phyloP scores from a whole-genome alignment of 2,329 filamentous ascomycete species.

The Hansfordia pulvinata region DNA sequence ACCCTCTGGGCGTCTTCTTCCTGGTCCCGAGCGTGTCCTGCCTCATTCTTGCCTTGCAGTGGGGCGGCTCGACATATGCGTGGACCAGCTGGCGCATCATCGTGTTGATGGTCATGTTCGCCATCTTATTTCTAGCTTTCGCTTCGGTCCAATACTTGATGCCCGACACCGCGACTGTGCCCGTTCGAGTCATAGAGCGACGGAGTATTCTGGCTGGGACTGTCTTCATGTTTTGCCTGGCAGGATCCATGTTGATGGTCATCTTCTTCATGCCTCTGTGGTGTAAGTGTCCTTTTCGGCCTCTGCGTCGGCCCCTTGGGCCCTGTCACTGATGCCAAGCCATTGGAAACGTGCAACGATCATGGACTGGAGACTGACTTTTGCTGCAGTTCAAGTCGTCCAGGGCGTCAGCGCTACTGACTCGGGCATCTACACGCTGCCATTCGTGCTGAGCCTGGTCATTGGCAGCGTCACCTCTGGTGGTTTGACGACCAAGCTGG shows the following conservation, averaged over 20 bases:
- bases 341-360: too few species aligned
- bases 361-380: neutral
- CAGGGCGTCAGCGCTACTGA: conserved; percentile 35
- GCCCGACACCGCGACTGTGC: conserved; percentile 42
- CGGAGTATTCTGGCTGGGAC: conserved; percentile 36
- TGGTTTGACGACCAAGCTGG: conserved; percentile 32
- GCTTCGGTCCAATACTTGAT: conserved; percentile 35
- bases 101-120: conserved; percentile 37
- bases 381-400: conserved; percentile 34
- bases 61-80: conserved; percentile 36
- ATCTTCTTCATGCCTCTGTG: conserved; percentile 41
- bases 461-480: conserved; percentile 35
- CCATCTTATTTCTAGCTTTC: conserved; percentile 30
- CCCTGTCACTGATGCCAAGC: neutral
- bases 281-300: conserved; percentile 22
- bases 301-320: neutral
- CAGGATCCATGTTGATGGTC: conserved; percentile 34
- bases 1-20: conserved; percentile 44
- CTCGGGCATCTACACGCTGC: conserved; percentile 43
- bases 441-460: conserved; percentile 40
- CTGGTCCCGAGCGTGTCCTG: conserved; percentile 46
- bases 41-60: conserved; percentile 49
- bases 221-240: conserved; percentile 15
- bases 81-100: conserved; percentile 41
- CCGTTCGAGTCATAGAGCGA: conserved; percentile 37